Evolutionary conservation across 768 basidiomycete species (phyloP), one percentile per base, ranked within the genome.

Genomic region (Boletus bicolor): DNA sequence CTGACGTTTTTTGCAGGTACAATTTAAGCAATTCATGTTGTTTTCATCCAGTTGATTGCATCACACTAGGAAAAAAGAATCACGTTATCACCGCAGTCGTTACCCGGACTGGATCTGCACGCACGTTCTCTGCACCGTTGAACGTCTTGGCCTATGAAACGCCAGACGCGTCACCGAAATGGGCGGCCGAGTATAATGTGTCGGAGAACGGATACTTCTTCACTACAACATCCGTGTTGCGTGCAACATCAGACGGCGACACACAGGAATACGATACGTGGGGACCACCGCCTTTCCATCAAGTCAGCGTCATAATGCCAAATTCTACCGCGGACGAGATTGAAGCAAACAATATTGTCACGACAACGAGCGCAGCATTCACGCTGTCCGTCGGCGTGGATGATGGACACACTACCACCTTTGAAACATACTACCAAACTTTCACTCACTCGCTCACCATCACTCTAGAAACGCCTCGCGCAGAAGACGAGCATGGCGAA

Each of bases 351-450:
- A 24, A 51, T 12, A 49, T 45, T 3, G 47, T 58, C 5, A 62
- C 47, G 15, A 64, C 53, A 24, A 52, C 34, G 11, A 60, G 61
- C 41, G 44, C 14, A 28, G 7, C 32, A 14, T 32, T 55, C 44
- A 55, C 45, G n/a, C 32, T 63, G 5, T 49, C 58, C 4, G 15
- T 64, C 17, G 10, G 44, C 19, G 15, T 63, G 30, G 26, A 52
- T 9, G 49, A 45, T 6, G n/a, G 4, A 15, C 56, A 66, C 2
- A 26, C 47, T 0, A 14, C 44, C 14, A 36, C 49, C 21, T 63
- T 63, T 41, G 55, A 66, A 19, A 54, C 51, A 7, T 54, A 43
- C n/a, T 66, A 64, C 37, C 44, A 56, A 48, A 42, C 32, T 1
- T 35, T 67, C 21, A n/a, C 47, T n/a, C 61, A 54, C n/a, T 17